These are phyloP conservation scores for Pestalotiopsis sp. DNA, from an alignment of 2,329 filamentous ascomycete genomes.

Conservation along the genomic window DNA sequence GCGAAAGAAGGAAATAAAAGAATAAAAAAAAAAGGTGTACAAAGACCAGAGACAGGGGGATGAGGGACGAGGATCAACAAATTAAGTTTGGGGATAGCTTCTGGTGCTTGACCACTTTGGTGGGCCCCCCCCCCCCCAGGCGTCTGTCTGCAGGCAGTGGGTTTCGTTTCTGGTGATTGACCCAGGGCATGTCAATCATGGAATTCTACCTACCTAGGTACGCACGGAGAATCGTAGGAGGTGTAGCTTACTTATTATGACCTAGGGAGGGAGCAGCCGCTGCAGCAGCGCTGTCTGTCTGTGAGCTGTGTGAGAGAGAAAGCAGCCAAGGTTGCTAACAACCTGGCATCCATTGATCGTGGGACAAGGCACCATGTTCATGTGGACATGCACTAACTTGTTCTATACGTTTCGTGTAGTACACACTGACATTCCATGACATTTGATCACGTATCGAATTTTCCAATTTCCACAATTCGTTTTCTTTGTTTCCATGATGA, in stretches of 20 bases:
- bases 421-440: neutral
- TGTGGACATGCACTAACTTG: neutral
- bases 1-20: neutral
- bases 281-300: neutral
- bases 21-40: neutral
- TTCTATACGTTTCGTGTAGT: neutral
- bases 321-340: neutral
- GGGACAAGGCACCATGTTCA: neutral
- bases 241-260: neutral
- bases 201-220: neutral
- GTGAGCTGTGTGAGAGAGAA: neutral
- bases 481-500: neutral
- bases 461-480: neutral
- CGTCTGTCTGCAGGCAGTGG: neutral
- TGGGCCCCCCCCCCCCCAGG: neutral
- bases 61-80: conserved; percentile 2
- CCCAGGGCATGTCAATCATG: neutral
- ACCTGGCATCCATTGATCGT: neutral
- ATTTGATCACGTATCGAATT: neutral
- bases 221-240: neutral
- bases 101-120: conserved; percentile 3
- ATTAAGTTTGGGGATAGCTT: conserved; percentile 6
- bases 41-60: neutral
- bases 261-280: neutral
- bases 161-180: neutral